Conservation (phyloP, 1,284 basidiomycete genomes). For the Coniferiporia weirii region DNA sequence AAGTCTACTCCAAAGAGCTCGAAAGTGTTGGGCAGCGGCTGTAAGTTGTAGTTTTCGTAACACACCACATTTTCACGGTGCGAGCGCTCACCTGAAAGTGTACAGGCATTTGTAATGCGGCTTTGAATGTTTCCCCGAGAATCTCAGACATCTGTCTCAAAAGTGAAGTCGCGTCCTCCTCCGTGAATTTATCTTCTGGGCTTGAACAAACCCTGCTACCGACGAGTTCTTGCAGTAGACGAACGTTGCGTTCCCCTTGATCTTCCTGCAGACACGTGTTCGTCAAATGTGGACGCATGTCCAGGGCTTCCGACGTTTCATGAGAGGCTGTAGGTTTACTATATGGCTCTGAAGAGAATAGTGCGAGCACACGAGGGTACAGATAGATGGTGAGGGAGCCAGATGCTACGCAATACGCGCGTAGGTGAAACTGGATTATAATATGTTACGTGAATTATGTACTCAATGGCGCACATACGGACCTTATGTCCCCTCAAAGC, state of each 20-base stretch:
- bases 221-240: conserved; percentile 72
- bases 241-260: conserved; percentile 61
- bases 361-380: conserved; percentile 77
- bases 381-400: conserved; percentile 78
- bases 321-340: conserved; percentile 31
- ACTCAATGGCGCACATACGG: conserved; percentile 23
- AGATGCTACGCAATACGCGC: conserved; percentile 87
- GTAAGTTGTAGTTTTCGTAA: conserved; percentile 10
- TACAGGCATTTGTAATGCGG: conserved; percentile 78
- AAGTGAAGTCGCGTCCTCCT: conserved; percentile 53
- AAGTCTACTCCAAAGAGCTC: conserved; percentile 95
- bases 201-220: conserved; percentile 48
- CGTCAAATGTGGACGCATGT: conserved; percentile 83
- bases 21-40: conserved; percentile 90
- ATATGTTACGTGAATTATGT: conserved; percentile 17
- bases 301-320: conserved; percentile 31
- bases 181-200: conserved; percentile 28
- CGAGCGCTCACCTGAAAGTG: conserved; percentile 70
- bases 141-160: conserved; percentile 60
- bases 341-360: conserved; percentile 78
- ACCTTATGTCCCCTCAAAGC: conserved; percentile 63
- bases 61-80: not conserved
- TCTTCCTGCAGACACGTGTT: conserved; percentile 91
- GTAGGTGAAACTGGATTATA: conserved; percentile 77
- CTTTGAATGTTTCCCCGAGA: conserved; percentile 80